Conservation (phyloP, 2,329 filamentous ascomycete species). For the Huntiella decipiens region DNA sequence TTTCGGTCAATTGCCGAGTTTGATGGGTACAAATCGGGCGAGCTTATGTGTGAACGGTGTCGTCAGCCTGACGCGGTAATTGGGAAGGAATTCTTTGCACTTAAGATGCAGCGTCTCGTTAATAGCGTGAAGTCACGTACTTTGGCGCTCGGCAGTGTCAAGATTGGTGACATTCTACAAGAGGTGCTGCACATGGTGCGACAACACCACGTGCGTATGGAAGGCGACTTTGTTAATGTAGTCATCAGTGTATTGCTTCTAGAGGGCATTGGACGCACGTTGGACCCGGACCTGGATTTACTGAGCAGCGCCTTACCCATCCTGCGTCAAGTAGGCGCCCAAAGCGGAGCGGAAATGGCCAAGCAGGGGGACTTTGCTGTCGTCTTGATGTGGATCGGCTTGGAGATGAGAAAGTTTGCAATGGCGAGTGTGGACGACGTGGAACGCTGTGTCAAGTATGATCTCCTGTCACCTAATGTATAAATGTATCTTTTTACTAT, state of each 20-base stretch:
- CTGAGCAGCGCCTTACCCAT: constrained; percentile 78
- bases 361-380: constrained; percentile 63
- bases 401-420: constrained; percentile 76
- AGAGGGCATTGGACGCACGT: constrained; percentile 75
- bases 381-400: constrained; percentile 76
- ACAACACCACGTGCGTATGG: constrained; percentile 75
- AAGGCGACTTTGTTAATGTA: constrained; percentile 97
- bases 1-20: constrained; percentile 95
- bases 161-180: constrained; percentile 87
- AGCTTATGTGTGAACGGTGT: constrained; percentile 90
- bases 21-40: constrained; percentile 84
- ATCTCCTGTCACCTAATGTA: constrained; percentile 73
- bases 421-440: constrained; percentile 81
- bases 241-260: constrained; percentile 85
- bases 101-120: constrained; percentile 94
- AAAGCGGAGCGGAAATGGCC: constrained; percentile 51
- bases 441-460: constrained; percentile 78
- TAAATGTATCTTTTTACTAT: constrained; percentile 20
- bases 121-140: constrained; percentile 78
- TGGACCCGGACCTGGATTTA: constrained; percentile 76
- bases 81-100: constrained; percentile 73
- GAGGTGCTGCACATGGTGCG: constrained; percentile 85
- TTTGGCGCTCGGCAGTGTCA: constrained; percentile 80
- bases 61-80: constrained; percentile 81
- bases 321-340: constrained; percentile 64